Conservation (phyloP, 495 filamentous ascomycete species). For the Podospora didyma region DNA sequence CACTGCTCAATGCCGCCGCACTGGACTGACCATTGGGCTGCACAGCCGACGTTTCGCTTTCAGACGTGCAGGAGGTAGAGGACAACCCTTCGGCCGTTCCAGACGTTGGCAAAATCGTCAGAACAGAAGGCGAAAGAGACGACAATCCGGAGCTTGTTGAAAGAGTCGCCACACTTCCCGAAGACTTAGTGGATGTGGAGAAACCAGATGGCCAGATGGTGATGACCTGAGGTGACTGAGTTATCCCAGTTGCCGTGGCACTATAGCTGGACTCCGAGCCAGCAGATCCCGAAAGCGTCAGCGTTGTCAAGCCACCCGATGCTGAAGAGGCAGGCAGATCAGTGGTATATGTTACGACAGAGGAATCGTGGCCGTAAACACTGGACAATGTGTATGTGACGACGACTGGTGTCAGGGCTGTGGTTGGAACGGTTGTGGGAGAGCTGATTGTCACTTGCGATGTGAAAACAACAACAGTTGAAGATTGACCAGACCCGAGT, state of each 20-base stretch:
- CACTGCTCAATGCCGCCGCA: neutral
- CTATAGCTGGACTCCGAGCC: neutral
- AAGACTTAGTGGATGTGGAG: neutral
- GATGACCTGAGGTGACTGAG: slow-evolving; percentile 9
- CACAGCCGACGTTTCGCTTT: neutral
- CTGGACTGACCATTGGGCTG: neutral
- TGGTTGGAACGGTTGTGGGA: neutral
- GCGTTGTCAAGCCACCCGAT: neutral
- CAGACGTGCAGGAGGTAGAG: slow-evolving; percentile 8
- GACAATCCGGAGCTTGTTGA: neutral
- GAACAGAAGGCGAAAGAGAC: slow-evolving; percentile 1
- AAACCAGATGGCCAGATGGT: slow-evolving; percentile 13
- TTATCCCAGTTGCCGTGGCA: neutral
- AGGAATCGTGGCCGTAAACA: slow-evolving; percentile 12
- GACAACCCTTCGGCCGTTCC: neutral
- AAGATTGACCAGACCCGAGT: slow-evolving; percentile 15
- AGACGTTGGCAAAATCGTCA: slow-evolving; percentile 13
- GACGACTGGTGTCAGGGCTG: slow-evolving; percentile 10
- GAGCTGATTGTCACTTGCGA: slow-evolving; percentile 14
- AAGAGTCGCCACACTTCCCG: neutral
- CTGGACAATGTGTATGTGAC: slow-evolving; percentile 19
- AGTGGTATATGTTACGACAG: slow-evolving; percentile 17
- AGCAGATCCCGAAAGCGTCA: neutral
- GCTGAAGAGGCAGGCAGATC: slow-evolving; percentile 4
- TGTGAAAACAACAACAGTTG: slow-evolving; percentile 15